Conservation (phyloP, 2,329 filamentous ascomycete genomes). For the Fusarium foetens region DNA sequence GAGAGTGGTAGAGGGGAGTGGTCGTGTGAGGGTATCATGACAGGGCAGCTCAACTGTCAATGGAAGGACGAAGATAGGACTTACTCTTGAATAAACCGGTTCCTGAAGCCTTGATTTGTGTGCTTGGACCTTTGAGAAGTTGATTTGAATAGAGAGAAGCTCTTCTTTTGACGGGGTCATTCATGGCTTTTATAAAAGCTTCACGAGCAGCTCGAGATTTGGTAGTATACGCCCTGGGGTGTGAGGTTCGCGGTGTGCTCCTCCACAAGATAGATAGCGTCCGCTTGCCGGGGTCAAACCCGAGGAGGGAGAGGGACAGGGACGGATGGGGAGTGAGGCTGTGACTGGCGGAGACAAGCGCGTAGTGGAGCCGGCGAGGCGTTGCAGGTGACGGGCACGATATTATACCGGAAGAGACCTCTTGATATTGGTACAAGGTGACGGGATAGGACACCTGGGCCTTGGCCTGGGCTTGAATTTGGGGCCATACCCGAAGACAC, state of each 20-base stretch:
- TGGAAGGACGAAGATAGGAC: constrained; percentile 38
- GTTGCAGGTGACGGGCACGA: constrained; percentile 48
- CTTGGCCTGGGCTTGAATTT: not conserved
- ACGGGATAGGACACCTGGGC: constrained; percentile 33
- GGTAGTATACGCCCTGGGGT: constrained; percentile 40
- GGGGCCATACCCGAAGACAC: constrained; percentile 19
- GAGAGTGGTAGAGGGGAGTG: constrained; percentile 4
- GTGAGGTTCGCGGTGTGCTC: constrained; percentile 38
- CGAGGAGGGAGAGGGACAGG: constrained; percentile 44
- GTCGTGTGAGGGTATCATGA: constrained; percentile 25
- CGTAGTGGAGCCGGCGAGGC: constrained; percentile 44
- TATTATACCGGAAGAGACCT: constrained; percentile 50
- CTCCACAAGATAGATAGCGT: constrained; percentile 45
- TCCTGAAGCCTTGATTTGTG: constrained; percentile 51
- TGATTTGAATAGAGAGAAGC: constrained; percentile 53
- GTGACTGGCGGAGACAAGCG: constrained; percentile 44
- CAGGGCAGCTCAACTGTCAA: constrained; percentile 7
- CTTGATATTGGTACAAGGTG: constrained; percentile 46
- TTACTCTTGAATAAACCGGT: constrained; percentile 56
- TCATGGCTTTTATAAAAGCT: constrained; percentile 55
- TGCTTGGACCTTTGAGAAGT: constrained; percentile 54
- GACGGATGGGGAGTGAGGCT: constrained; percentile 31
- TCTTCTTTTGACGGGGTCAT: constrained; percentile 53
- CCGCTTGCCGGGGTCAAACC: constrained; percentile 42
- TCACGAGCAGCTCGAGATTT: constrained; percentile 43